Evolutionary conservation across 495 filamentous ascomycete species (phyloP).

Genomic region (Penicillium crystallinum): DNA sequence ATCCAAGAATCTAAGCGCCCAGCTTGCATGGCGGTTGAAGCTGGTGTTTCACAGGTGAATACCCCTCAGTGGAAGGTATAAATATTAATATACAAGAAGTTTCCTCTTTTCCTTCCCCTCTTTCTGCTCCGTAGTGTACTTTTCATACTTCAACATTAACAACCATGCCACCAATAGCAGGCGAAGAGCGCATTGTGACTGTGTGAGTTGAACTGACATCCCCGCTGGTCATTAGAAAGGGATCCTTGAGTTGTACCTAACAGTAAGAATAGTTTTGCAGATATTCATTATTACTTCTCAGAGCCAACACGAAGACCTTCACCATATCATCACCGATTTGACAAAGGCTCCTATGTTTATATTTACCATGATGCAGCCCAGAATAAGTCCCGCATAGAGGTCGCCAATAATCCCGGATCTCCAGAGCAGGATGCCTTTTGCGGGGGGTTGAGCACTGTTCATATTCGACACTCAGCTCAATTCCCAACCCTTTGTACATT

Average conservation of each 20-base stretch:
- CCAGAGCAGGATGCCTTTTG: conserved; percentile 86
- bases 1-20: conserved; percentile 19
- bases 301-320: conserved; percentile 62
- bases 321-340: conserved; percentile 69
- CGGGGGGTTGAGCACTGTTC: conserved; percentile 62
- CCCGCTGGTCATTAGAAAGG: conserved; percentile 12
- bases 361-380: conserved; percentile 70
- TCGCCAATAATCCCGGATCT: conserved; percentile 82
- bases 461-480: conserved; percentile 68
- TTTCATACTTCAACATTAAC: background rate
- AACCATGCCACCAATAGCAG: conserved; percentile 69
- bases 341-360: conserved; percentile 85
- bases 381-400: conserved; percentile 67
- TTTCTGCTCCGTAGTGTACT: background rate
- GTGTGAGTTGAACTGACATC: conserved; percentile 54
- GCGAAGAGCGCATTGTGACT: conserved; percentile 73
- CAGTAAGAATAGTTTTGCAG: conserved; percentile 61
- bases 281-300: conserved; percentile 85
- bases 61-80: conserved; percentile 19
- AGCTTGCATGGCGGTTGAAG: conserved; percentile 18
- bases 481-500: conserved; percentile 74
- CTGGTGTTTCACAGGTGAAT: conserved; percentile 11
- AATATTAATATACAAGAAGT: conserved; percentile 6
- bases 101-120: background rate
- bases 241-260: conserved; percentile 2